Evolutionary conservation across 2,329 filamentous ascomycete species (phyloP).

Genomic region (Acephala macrosclerotiorum): DNA sequence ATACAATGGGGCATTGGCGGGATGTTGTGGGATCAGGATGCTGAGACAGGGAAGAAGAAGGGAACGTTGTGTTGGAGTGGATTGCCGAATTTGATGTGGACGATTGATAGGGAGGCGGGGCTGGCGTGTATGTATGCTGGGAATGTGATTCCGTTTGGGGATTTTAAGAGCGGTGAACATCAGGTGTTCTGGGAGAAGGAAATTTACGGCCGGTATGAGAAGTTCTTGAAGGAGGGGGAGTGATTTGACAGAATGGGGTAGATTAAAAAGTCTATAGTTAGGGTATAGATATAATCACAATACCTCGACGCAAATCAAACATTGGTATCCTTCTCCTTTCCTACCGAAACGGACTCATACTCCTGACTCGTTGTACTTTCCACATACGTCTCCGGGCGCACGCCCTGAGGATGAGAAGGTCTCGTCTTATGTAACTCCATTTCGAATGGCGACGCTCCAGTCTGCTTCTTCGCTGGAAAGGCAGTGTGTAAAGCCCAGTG

Average conservation of each 20-base stretch:
- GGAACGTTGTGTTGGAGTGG: constrained; percentile 54
- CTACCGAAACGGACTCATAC: constrained; percentile 11
- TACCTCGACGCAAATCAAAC: background rate
- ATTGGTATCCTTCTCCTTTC: constrained; percentile 12
- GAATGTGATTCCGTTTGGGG: constrained; percentile 52
- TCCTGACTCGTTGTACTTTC: constrained; percentile 17
- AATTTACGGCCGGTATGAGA: constrained; percentile 45
- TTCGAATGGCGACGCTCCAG: constrained; percentile 39
- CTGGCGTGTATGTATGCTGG: constrained; percentile 51
- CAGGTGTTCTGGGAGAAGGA: constrained; percentile 51
- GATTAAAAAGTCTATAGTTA: background rate
- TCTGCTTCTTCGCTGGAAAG: constrained; percentile 40
- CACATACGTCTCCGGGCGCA: constrained; percentile 7
- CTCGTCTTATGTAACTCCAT: constrained; percentile 36
- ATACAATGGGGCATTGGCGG: constrained; percentile 51
- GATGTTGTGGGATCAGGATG: constrained; percentile 47
- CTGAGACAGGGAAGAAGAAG: constrained; percentile 46
- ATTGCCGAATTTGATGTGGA: constrained; percentile 55
- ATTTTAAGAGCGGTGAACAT: constrained; percentile 45
- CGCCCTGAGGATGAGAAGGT: constrained; percentile 2
- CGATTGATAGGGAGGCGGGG: constrained; percentile 48
- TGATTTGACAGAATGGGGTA: background rate
- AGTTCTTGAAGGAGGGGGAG: background rate
- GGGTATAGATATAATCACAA: background rate
- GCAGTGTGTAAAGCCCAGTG: constrained; percentile 36